phyloP scores from a whole-genome alignment of 2,329 filamentous ascomycete species.

The Cladosporium sphaerospermum region DNA sequence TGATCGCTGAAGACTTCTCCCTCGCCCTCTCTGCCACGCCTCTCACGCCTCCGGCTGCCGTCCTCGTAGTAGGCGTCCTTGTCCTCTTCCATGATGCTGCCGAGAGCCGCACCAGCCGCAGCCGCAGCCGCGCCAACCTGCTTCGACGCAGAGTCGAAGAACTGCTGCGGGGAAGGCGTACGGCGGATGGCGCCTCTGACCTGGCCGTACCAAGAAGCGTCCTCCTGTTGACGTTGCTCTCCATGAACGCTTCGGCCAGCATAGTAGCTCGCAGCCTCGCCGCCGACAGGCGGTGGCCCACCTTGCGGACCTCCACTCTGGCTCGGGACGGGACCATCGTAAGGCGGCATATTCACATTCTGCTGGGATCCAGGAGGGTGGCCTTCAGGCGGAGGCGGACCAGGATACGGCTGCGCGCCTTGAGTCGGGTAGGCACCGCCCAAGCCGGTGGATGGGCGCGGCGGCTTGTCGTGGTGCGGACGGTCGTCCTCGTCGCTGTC shows the following conservation, averaged over 20 bases:
- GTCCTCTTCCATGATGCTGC: constrained; percentile 79
- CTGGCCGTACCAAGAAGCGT: constrained; percentile 38
- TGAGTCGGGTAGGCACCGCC: constrained; percentile 12
- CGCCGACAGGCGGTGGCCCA: constrained; percentile 19
- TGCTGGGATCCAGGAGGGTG: constrained; percentile 4
- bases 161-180: constrained; percentile 80
- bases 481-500: constrained; percentile 64
- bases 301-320: constrained; percentile 23
- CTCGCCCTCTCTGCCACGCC: constrained; percentile 19
- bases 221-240: constrained; percentile 9
- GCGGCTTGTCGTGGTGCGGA: constrained; percentile 39
- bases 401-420: constrained; percentile 22
- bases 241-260: constrained; percentile 13
- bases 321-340: constrained; percentile 17
- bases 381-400: constrained; percentile 13
- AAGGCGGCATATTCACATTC: constrained; percentile 15
- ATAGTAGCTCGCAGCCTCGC: constrained; percentile 27
- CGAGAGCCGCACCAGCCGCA: constrained; percentile 74
- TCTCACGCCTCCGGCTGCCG: constrained; percentile 11
- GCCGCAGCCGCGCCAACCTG: constrained; percentile 75
- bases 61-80: constrained; percentile 55
- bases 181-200: constrained; percentile 76
- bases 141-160: constrained; percentile 77
- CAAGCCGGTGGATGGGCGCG: constrained; percentile 21
- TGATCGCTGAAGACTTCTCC: constrained; percentile 54